Evolutionary conservation across 2,329 filamentous ascomycete genomes (phyloP), one percentile per base, ranked within the genome.

Genomic region (Akanthomyces muscarius): DNA sequence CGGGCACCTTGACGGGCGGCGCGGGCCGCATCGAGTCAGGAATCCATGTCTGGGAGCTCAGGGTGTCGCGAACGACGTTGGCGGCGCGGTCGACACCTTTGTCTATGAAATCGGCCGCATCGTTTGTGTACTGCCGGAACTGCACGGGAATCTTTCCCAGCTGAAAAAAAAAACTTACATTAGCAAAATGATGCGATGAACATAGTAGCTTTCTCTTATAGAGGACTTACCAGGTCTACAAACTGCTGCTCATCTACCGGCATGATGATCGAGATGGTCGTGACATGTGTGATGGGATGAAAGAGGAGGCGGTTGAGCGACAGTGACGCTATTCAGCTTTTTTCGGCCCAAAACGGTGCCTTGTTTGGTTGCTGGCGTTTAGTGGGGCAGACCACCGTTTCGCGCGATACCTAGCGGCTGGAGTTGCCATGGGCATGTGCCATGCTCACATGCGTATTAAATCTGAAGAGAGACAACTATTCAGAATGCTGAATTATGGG

Each of bases 61-160:
- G 80, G 5, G 83, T 83, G 66, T 92, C 87, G 72, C 90, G 86
- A 53, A 97, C 80, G 44, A 83, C 81, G 42, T 82, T 80, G 61
- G 92, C 90, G 51, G 91, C 87, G 64, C 83, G 81, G 70, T 97
- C 91, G 75, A 97, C 88, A 72, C 92, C 87, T 64, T 84, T 82
- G 76, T 97, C 91, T 73, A 96, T 86, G 68, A 88, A 89, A 67
- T 92, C 89, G 73, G 91, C 91, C 65, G 94, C 83, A 60, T 90
- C 83, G 68, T 83, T 81, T 18, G 89, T 88, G 75, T 92, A 92
- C 66, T 81, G 82, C 65, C 84, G 85, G 72, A 94, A 81, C 70
- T 93, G 87, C 76, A 85, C 76, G 65, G 81, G 78, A 63, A 85
- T 75, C 67, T 77, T 80, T 66, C 81, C 80, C 67, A 86, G 75